Conservation (phyloP, 768 basidiomycete genomes). For the Rhodotorula taiwanensis region DNA sequence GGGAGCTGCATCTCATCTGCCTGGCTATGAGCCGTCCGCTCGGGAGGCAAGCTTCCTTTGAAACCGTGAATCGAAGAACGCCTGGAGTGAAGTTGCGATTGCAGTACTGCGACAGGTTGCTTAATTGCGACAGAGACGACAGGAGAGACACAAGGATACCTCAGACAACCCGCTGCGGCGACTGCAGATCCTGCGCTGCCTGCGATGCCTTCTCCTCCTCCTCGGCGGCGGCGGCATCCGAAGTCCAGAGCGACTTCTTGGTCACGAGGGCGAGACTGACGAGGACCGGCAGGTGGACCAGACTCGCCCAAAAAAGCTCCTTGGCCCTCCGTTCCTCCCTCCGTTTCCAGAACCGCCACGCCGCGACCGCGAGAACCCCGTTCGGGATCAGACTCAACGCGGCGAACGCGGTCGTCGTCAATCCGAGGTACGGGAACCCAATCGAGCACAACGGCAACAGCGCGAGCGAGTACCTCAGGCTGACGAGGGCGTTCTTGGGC, state of each 20-base stretch:
- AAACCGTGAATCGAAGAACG: no score
- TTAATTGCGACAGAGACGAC: no score
- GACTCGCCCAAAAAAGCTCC: constrained; percentile 64
- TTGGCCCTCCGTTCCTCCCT: constrained; percentile 53
- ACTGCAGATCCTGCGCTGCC: background rate
- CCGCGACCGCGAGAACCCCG: constrained; percentile 58
- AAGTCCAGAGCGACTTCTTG: constrained; percentile 60
- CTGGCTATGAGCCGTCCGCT: no score
- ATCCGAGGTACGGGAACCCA: constrained; percentile 70
- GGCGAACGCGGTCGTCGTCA: constrained; percentile 88
- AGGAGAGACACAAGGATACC: no score
- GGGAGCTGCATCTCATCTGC: no score
- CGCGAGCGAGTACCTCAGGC: constrained; percentile 70
- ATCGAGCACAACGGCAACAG: constrained; percentile 70
- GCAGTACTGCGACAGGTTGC: no score
- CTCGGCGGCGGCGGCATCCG: background rate
- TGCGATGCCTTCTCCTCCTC: background rate
- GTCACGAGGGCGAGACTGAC: constrained; percentile 91
- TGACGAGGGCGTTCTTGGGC: constrained; percentile 70
- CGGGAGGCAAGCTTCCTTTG: no score
- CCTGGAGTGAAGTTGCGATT: no score
- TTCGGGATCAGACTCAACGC: constrained; percentile 71
- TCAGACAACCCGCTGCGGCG: background rate
- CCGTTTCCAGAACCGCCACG: constrained; percentile 65
- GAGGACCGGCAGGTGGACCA: constrained; percentile 86